phyloP scores from a whole-genome alignment of 768 basidiomycete species.

The Amanita brunnescens region DNA sequence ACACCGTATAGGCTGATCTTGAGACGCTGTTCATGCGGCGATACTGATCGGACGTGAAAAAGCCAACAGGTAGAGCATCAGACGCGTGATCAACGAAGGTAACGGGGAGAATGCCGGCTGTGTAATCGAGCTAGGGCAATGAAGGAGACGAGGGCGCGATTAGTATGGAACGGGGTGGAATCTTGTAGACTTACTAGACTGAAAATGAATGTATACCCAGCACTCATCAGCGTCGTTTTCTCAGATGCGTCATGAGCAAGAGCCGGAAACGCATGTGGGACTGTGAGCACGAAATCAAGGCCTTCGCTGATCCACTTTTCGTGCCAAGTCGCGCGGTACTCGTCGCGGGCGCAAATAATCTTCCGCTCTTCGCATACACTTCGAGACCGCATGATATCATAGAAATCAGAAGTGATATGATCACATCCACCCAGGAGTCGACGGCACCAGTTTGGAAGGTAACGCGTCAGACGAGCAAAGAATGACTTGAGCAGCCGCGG shows the following conservation, averaged over 20 bases:
- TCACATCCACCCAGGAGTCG: constrained; percentile 27
- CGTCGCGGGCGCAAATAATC: constrained; percentile 37
- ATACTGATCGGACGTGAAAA: constrained; percentile 24
- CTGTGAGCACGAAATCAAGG: constrained; percentile 56
- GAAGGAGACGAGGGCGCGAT: no score
- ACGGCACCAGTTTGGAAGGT: constrained; percentile 33
- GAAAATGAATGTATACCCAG: constrained; percentile 59
- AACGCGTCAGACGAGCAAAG: constrained; percentile 22
- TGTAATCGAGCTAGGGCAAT: constrained; percentile 37
- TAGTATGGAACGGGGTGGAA: not conserved
- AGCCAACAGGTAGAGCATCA: constrained; percentile 27
- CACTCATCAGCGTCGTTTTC: constrained; percentile 48
- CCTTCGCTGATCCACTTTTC: constrained; percentile 37
- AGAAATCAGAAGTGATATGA: constrained; percentile 27
- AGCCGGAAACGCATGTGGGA: constrained; percentile 55
- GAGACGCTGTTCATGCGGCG: constrained; percentile 24
- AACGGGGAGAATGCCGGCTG: constrained; percentile 53
- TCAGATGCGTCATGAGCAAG: constrained; percentile 42
- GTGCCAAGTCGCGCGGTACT: constrained; percentile 37
- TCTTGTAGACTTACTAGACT: constrained; percentile 37
- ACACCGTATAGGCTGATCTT: constrained; percentile 36
- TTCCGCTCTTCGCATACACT: constrained; percentile 41
- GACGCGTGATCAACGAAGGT: constrained; percentile 35
- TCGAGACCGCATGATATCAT: constrained; percentile 36
- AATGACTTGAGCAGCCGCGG: constrained; percentile 28